These are phyloP conservation scores for Sporothrix brasiliensis DNA, from an alignment of 2,329 filamentous ascomycete species.

Conservation along the genomic window DNA sequence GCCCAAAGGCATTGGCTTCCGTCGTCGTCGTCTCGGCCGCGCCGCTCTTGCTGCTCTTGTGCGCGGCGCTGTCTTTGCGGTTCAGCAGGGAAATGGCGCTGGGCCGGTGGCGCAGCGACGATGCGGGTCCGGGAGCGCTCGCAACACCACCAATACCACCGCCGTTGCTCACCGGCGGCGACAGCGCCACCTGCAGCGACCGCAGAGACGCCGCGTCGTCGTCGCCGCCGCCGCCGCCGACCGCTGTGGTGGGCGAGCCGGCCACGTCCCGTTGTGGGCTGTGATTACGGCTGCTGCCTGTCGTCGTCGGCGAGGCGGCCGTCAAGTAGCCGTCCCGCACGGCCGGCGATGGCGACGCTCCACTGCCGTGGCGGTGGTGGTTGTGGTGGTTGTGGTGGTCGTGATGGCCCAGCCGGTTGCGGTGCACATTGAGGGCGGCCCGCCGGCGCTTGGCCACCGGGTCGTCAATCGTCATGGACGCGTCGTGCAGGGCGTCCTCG, in stretches of 20 bases:
- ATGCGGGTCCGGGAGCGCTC: neutral
- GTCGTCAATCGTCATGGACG: constrained; percentile 83
- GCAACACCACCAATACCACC: neutral
- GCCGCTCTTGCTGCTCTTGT: constrained; percentile 51
- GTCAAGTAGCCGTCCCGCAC: constrained; percentile 30
- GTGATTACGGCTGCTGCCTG: constrained; percentile 31
- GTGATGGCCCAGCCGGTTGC: constrained; percentile 48
- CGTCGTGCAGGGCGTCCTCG: constrained; percentile 86
- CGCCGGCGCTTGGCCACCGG: constrained; percentile 58
- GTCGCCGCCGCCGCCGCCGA: neutral
- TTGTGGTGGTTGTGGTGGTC: no score
- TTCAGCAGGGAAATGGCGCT: constrained; percentile 64
- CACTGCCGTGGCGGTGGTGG: constrained; percentile 32
- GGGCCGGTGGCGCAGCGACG: constrained; percentile 55
- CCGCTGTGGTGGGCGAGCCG: constrained; percentile 35
- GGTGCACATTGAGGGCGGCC: constrained; percentile 56
- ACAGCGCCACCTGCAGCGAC: constrained; percentile 45
- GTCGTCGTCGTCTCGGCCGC: constrained; percentile 62
- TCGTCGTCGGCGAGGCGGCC: constrained; percentile 32
- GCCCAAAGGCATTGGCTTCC: constrained; percentile 61
- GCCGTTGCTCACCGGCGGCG: constrained; percentile 36
- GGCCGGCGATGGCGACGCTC: constrained; percentile 45
- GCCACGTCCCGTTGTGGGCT: constrained; percentile 36
- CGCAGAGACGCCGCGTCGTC: constrained; percentile 35
- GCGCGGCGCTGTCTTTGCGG: constrained; percentile 52